Conservation (phyloP, 2,329 filamentous ascomycete genomes). For the Aspergillus ochraceoroseus region DNA sequence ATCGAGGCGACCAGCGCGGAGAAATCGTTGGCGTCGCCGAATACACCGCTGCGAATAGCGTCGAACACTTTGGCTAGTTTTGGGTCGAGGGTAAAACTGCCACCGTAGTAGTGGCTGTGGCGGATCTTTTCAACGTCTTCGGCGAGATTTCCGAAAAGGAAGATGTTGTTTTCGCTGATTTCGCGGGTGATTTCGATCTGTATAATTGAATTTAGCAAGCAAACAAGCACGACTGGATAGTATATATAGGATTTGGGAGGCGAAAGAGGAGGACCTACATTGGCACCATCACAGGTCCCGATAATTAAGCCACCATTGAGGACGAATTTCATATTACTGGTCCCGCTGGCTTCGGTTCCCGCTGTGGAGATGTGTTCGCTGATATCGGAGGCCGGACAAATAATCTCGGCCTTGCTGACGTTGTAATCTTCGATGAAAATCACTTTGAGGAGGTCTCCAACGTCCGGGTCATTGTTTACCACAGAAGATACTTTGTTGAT, state of each 20-base stretch:
- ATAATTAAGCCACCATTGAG: slow-evolving; percentile 96
- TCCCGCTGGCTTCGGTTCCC: slow-evolving; percentile 81
- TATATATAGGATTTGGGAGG: neutral
- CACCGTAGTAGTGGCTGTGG: slow-evolving; percentile 81
- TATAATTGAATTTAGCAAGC: slow-evolving; percentile 7
- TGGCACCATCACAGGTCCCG: slow-evolving; percentile 94
- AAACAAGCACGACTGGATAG: neutral
- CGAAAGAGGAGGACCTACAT: slow-evolving; percentile 56
- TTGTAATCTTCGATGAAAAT: slow-evolving; percentile 98
- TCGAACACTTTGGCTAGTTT: slow-evolving; percentile 77
- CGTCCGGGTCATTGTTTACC: slow-evolving; percentile 85
- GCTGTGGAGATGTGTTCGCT: slow-evolving; percentile 98
- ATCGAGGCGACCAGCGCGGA: slow-evolving; percentile 78
- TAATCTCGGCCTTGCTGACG: slow-evolving; percentile 98
- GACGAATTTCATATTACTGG: slow-evolving; percentile 99
- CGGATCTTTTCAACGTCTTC: slow-evolving; percentile 97
- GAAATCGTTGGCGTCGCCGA: slow-evolving; percentile 75
- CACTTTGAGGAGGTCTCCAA: slow-evolving; percentile 93
- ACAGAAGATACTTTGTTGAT: slow-evolving; percentile 87
- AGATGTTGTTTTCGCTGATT: slow-evolving; percentile 94
- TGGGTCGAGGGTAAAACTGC: slow-evolving; percentile 69
- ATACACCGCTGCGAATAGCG: slow-evolving; percentile 71
- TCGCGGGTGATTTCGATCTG: slow-evolving; percentile 96
- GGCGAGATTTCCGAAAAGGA: slow-evolving; percentile 92
- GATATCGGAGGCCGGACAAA: slow-evolving; percentile 87